phyloP scores from a whole-genome alignment of 2,329 filamentous ascomycete genomes.

The Diaporthe helianthi region DNA sequence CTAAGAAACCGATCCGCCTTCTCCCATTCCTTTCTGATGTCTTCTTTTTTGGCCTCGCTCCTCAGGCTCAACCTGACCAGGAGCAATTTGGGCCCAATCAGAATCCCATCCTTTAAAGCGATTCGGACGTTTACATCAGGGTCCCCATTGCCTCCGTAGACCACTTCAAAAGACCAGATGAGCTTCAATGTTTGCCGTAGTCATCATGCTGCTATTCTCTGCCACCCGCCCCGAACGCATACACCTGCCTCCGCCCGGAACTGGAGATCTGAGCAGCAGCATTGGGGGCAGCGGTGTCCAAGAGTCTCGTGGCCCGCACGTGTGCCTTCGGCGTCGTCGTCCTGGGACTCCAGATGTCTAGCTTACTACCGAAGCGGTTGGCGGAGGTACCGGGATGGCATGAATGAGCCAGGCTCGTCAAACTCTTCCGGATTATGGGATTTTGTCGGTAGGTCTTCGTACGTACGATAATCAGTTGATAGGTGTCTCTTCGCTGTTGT shows the following conservation, averaged over 20 bases:
- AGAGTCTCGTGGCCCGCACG: not conserved
- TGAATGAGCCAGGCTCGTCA: conserved; percentile 34
- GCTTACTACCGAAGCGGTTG: conserved; percentile 31
- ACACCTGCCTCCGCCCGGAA: conserved; percentile 20
- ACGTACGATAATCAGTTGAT: no score
- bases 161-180: conserved; percentile 31
- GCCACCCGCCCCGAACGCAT: conserved; percentile 32
- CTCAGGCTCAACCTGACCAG: conserved; percentile 20
- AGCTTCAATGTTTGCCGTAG: conserved; percentile 32
- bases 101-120: conserved; percentile 5
- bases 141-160: not conserved
- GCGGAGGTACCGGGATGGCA: conserved; percentile 35
- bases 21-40: conserved; percentile 25
- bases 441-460: no score
- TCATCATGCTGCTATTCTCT: conserved; percentile 24
- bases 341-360: no score
- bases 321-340: not conserved
- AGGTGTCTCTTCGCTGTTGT: no score
- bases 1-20: conserved; percentile 29
- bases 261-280: not conserved
- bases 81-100: conserved; percentile 15
- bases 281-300: not conserved
- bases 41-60: conserved; percentile 12
- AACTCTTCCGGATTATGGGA: conserved; percentile 33
- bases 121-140: conserved; percentile 15